Base-by-base conservation (phyloP, 2,329 filamentous ascomycete genomes). In the Penicillium sp. region DNA sequence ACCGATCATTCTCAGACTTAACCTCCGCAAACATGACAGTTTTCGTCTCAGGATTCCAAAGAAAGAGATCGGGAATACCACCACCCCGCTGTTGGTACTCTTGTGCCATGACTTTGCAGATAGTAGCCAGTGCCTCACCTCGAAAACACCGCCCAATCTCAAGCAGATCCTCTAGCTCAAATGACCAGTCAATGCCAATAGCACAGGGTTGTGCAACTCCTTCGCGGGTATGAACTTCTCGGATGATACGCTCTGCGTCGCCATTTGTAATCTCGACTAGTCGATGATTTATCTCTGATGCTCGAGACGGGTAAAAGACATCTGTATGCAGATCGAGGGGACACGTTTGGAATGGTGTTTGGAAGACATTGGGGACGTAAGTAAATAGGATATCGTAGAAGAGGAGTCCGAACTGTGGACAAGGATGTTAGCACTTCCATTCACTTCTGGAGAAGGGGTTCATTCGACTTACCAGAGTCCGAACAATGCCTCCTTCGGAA, bases 301-400 rank as follows among this genome's bases (percentile, higher is more conserved):
- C 86, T n/a, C 95, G 85, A 1, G 88, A 86, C 0, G 90, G 85
- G 70, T 91, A 98, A 77, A 99, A 99, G 3, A 90, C 87, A 71
- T 99, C 95, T 0, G 93, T 96, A 70, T 96, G 90, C 6, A 99
- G 79, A 72, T 99, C 95, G 3, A 99, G 79, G 1, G 95, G 95
- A 68, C 91, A 96, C 0, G 91, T 96, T 75, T 99, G 95, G 71
- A 91, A 99, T 1, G 89, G 86, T 6, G 95, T 99, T 72, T 98
- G 93, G 74, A 99, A 99, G 54, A 99, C 93, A 66, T 98, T 96
- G 26, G 95, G 93, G 5, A 98, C 85, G 73, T 96, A 96, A 26
- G 91, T 81, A 75, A 98, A 98, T 7, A 99, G 79, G 24, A 98
- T 85, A 73, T 99, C 93, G 78, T 88, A 95, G 79, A 98, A 96